phyloP scores from a whole-genome alignment of 2,329 filamentous ascomycete species.

The Claviceps sp. region DNA sequence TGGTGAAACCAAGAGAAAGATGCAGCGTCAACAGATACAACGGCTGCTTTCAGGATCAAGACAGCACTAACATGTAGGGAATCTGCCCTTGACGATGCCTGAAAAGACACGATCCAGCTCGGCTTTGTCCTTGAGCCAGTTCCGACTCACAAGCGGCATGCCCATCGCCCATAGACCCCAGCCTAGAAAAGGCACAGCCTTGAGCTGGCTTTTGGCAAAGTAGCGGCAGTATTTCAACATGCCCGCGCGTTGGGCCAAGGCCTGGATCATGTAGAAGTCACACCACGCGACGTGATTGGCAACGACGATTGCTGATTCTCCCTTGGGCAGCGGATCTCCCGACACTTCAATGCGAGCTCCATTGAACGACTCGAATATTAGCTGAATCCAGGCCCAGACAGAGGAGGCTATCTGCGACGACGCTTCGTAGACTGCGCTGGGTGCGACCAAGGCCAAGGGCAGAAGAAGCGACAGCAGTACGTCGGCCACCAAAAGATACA shows the following conservation, averaged over 20 bases:
- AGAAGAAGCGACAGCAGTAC: constrained; percentile 35
- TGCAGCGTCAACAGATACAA: background rate
- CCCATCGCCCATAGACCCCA: constrained; percentile 54
- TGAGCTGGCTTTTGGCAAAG: constrained; percentile 48
- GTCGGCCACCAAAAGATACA: constrained; percentile 38
- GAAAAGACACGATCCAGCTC: constrained; percentile 45
- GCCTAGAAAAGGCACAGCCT: constrained; percentile 45
- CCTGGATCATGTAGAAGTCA: constrained; percentile 53
- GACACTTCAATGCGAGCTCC: constrained; percentile 38
- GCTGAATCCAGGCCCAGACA: constrained; percentile 44
- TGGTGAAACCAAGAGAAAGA: background rate
- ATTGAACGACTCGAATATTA: constrained; percentile 41
- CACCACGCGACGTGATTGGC: constrained; percentile 48
- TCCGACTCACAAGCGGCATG: constrained; percentile 48
- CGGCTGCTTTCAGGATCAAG: background rate
- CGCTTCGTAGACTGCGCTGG: constrained; percentile 35
- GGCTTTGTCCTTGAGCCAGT: constrained; percentile 41
- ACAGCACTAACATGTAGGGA: constrained; percentile 41
- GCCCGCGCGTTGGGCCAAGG: constrained; percentile 34
- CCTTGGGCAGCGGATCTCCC: constrained; percentile 34
- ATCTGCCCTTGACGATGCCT: constrained; percentile 35
- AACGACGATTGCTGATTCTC: constrained; percentile 48
- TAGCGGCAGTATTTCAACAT: constrained; percentile 51
- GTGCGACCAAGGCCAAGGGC: constrained; percentile 31
- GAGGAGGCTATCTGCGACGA: constrained; percentile 41